Evolutionary conservation across 2,329 filamentous ascomycete species (phyloP), one percentile per base, ranked within the genome.

Genomic region (Monilinia aucupariae): DNA sequence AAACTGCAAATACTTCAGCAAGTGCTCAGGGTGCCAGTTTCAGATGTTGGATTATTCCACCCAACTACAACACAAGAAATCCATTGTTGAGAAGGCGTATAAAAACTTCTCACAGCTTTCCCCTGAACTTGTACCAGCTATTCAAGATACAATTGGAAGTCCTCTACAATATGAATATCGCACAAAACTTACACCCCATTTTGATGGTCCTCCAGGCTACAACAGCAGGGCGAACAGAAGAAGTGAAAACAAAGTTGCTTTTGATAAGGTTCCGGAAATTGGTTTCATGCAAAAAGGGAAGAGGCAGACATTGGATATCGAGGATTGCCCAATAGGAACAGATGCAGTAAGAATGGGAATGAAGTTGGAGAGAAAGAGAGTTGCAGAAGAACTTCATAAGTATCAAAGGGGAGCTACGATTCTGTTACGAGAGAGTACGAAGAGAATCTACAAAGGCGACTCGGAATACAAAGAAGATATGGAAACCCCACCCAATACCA

Each of bases 131-230:
- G 80, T 97, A 1, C 94, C 94, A 2, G 73, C 82, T 3, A 83
- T 97, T 62, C 83, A 82, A 56, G 89, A 96, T 68, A 99, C 94
- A 10, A 92, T 97, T 71, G 90, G 89, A 54, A 96, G 91, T 49
- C 94, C 94, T 2, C 76, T 96, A 66, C 87, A 96, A 76, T 97
- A 96, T 76, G 90, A 88, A 63, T 99, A 99, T 79, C 86, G 94
- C 61, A 99, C 94, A 25, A 99, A 99, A 78, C 82, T 99, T 68
- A 99, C 94, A 22, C 94, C 94, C 34, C 94, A 99, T 76, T 99
- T 97, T 73, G 89, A 96, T 73, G 89, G 85, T 0, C 90, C 92
- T 1, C 84, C 85, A 34, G 80, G 71, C 71, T 76, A 71, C 62
- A 77, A 69, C 72, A 79, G 69, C 76, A 80, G 65, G 77, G 78